Evolutionary conservation across 2,329 filamentous ascomycete genomes (phyloP).

Genomic region (Pyrenochaeta sp.): DNA sequence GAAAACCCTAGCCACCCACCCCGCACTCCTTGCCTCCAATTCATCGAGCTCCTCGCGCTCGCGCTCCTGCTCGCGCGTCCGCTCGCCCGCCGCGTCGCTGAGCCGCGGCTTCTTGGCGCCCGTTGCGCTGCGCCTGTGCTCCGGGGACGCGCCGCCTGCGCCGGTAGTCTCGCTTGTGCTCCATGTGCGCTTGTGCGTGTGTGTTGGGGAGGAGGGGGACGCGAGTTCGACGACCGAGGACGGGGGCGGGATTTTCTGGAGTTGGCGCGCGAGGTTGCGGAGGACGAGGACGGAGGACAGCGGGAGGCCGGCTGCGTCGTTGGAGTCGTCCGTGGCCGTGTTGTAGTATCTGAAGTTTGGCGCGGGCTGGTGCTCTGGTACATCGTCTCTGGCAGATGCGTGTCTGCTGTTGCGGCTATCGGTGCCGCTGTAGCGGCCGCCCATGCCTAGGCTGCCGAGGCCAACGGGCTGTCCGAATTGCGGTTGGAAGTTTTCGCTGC

Average conservation of each 20-base stretch:
- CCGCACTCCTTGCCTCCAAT: conserved; percentile 59
- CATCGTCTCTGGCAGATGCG: conserved; percentile 25
- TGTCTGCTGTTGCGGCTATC: conserved; percentile 31
- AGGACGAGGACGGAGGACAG: conserved; percentile 79
- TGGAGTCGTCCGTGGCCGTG: conserved; percentile 57
- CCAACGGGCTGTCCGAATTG: conserved; percentile 40
- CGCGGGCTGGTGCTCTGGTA: conserved; percentile 21
- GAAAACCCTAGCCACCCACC: conserved; percentile 74
- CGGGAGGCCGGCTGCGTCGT: conserved; percentile 77
- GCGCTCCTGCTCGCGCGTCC: conserved; percentile 34
- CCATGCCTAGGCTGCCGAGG: conserved; percentile 38
- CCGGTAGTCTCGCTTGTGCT: conserved; percentile 39
- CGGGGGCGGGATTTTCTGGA: conserved; percentile 47
- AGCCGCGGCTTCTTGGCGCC: conserved; percentile 54
- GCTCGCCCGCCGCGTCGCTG: conserved; percentile 40
- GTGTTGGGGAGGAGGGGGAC: conserved; percentile 31
- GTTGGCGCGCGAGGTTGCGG: conserved; percentile 72
- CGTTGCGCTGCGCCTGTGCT: conserved; percentile 29
- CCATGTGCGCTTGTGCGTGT: conserved; percentile 41
- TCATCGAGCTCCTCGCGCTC: conserved; percentile 51
- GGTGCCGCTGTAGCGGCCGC: conserved; percentile 23
- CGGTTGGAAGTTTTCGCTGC: conserved; percentile 38
- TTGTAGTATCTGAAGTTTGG: conserved; percentile 52
- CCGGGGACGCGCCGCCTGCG: no score
- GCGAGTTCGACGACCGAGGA: conserved; percentile 27